Evolutionary conservation across 2,329 filamentous ascomycete genomes (phyloP), one percentile per base, ranked within the genome.

Genomic region (Xylariaceae sp.): DNA sequence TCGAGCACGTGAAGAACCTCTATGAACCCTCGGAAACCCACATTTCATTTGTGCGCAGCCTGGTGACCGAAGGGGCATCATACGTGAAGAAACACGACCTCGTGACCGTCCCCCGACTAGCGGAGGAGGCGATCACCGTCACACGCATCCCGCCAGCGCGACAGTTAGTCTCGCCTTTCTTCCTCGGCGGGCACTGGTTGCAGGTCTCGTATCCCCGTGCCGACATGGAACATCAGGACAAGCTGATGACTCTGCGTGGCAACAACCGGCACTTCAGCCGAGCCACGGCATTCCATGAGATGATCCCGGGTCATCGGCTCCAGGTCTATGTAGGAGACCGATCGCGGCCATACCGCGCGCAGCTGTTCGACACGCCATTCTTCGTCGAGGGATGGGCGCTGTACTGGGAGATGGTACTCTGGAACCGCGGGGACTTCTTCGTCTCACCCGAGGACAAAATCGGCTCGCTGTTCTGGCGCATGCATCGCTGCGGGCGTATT

Each of bases 401-500:
- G 59, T 84, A 84, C 63, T 84, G 80, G 80, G 81, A 84, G 67
- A 71, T 83, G 60, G 63, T 81, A 16, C 70, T 85, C 15, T 85
- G 80, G 79, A 67, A 78, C 40, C 72, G 77, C 26, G 72, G 72
- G 29, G 73, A 76, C 58, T 84, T 82, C 60, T 74, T 76, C 52
- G 68, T 70, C 3, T 71, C 72, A 0, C 71, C 80, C 0, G 75
- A 80, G 54, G 77, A 83, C 57, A 72, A 73, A 37, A 73, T 84
- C 19, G 81, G 81, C 0, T 79, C 81, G 57, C 67, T 85, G 7
- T 84, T 83, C 64, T 84, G 81, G 81, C 74, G 80, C 13, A 82
- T 84, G 76, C 81, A 85, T 63, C 77, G 81, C 26, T 83, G 80
- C 59, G 76, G 77, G 5, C 76, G 81, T 36, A 83, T 83, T 59